Evolutionary conservation across 2,329 filamentous ascomycete genomes (phyloP), one percentile per base, ranked within the genome.

Genomic region (Myriosclerotinia duriaeana): DNA sequence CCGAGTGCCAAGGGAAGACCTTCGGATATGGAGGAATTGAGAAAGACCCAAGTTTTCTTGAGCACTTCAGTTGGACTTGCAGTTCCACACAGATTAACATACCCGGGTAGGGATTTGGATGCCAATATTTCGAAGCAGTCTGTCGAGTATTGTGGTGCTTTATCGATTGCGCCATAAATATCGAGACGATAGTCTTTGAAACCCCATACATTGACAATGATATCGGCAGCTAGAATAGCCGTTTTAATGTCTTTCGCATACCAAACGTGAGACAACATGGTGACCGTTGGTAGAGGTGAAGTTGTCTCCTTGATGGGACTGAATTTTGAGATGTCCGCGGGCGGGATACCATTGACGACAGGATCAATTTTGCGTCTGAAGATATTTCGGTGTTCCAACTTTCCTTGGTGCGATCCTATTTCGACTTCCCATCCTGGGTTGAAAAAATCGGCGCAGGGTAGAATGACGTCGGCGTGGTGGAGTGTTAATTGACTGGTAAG

Each of bases 171-270:
- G 14, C 86, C 86, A 71, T 88, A 89, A 22, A 89, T 83, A 67
- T 86, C 82, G 2, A 89, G 80, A 64, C 82, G 80, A 75, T 88
- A 89, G 67, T 88, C 85, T 53, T 80, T 82, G 76, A 89, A 88
- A n/a, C 86, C 85, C 81, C 83, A 88, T 71, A 85, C 81, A 73
- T 89, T 88, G 70, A 87, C 82, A 69, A 89, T 88, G 69, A 89
- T 83, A 71, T 89, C 86, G 1, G 86, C 86, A 8, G 86, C 85
- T 6, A 88, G 78, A 34, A 89, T 81, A 4, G 86, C 86, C 2
- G 82, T 87, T 75, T 88, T 88, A 76, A 89, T 86, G 69, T 88
- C 86, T 74, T 89, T 89, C 69, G 68, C 73, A 63, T 73, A 74
- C 74, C 84, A 83, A 4, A 85, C 80, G 69, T 89, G 86, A 30